Base-by-base conservation (phyloP, 139 green algal genomes). In the Chlorella sorokiniana region DNA sequence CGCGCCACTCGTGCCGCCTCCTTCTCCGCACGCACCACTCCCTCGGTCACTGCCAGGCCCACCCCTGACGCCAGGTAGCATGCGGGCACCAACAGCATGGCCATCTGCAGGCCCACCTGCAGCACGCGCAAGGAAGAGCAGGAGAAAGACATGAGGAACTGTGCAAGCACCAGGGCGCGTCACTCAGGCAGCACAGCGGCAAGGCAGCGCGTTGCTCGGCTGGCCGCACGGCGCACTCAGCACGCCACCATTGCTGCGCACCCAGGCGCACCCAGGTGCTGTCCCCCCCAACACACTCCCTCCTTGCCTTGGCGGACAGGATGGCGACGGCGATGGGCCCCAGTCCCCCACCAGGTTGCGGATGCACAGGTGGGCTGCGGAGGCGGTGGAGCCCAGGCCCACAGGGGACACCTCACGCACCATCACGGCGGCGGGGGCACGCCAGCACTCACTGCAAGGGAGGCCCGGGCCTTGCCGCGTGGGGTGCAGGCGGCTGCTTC, bases 361-460 rank as follows among this genome's bases (percentile, higher is more conserved):
- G 31, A 96, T 87, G 84, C 92, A 95, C 27, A 97, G 88, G 87
- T 97, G 94, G 29, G 95, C 71, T 1, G 93, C 92, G 2, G 83
- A 91, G 72, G 88, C 92, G 8, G 94, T 93, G 40, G 91, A 92
- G 27, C 90, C 91, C 82, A 94, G 81, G 51, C 86, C 82, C 9
- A 82, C 76, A 1, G 91, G 91, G 2, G 89, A 92, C 42, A 94
- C 82, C 72, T 94, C 89, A 6, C 91, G 87, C 59, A 94, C 79
- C 85, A 96, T 95, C 80, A 97, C 89, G 0, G 94, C 94, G 3
- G 91, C 88, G 10, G 94, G 93, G 3, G 95, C 93, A 1, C 95
- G 87, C 95, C 95, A 98, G 25, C 88, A 89, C 86, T 98, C 95
- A 52, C 38, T 73, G 3, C 37, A 70, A 44, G 63, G 63, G 63